phyloP scores from a whole-genome alignment of 225 moss, liverwort and hornwort species.

The Physcomitrium patens region DNA sequence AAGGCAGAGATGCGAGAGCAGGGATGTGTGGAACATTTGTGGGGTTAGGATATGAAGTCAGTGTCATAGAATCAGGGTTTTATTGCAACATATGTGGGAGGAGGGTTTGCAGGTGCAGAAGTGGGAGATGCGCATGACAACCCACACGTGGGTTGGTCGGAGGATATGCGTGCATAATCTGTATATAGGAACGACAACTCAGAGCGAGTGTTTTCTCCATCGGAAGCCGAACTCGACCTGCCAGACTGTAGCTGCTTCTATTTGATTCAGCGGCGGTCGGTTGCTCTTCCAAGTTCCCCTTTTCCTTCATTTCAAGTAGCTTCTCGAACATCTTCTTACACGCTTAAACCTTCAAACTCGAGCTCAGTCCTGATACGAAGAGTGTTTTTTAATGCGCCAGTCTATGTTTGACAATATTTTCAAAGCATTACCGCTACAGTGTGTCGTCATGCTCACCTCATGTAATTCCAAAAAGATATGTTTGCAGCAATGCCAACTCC shows the following conservation, averaged over 20 bases:
- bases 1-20: too few species aligned
- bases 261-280: neutral
- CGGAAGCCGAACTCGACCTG: neutral
- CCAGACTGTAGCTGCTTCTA: neutral
- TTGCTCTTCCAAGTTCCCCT: neutral
- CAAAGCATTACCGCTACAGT: conserved; percentile 80
- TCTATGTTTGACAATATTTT: conserved; percentile 83
- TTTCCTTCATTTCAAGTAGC: neutral
- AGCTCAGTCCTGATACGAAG: conserved; percentile 79
- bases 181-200: conserved; percentile 11
- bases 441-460: conserved; percentile 81
- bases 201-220: neutral
- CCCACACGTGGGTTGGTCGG: neutral
- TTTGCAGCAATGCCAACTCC: conserved; percentile 84
- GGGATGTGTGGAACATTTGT: too few species aligned
- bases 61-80: neutral
- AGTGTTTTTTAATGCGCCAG: conserved; percentile 71
- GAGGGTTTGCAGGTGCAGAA: neutral
- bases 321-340: conserved; percentile 68
- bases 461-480: conserved; percentile 75
- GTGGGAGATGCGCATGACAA: neutral
- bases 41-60: too few species aligned
- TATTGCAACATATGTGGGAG: neutral
- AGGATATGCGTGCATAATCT: conserved; percentile 5
- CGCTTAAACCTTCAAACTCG: conserved; percentile 79